Base-by-base conservation (phyloP, 2,329 filamentous ascomycete species). In the Colletotrichum destructivum region DNA sequence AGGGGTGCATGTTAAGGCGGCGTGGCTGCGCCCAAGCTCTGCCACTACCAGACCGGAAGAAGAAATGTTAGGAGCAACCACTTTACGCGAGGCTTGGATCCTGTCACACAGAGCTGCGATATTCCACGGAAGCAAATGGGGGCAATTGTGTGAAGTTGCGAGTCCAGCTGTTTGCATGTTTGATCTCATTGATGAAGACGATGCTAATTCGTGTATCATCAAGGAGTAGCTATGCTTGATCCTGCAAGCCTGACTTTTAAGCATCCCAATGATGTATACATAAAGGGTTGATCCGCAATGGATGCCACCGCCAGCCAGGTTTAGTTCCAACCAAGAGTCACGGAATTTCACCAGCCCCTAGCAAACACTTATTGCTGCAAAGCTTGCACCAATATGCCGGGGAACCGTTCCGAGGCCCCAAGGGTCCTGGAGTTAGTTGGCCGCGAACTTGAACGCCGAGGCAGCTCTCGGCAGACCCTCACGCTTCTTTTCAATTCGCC, bases 21-120 rank as follows among this genome's bases (percentile, higher is more conserved):
- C 61, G 55, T 65, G 60, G 61, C 47, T 31, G 49, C 42, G 56
- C 69, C 72, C 44, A 68, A 69, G 72, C 72, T 66, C 65, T 46
- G 51, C 54, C 54, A 62, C 51, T 49, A 52, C 55, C 54, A 47
- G 13, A 49, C 47, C 35, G 55, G 64, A 73, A 73, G 23, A 73
- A 73, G 72, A 62, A 72, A 69, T 26, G 57, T 66, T 56, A 60
- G 21, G 42, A 56, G 56, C 52, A 61, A 62, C 75, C 75, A 75
- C 68, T 62, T 75, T 76, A 21, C 18, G 52, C 26, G 40, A 47
- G 55, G 47, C 44, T 49, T 51, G n/a, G 38, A 51, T 23, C 21
- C 18, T 15, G 55, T 62, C 18, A 40, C 42, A 62, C 47, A 55
- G 12, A 23, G 54, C 35, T 56, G 42, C 61, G n/a, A 66, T 23